phyloP scores from a whole-genome alignment of 1,284 basidiomycete genomes.

The Ustilago nuda region DNA sequence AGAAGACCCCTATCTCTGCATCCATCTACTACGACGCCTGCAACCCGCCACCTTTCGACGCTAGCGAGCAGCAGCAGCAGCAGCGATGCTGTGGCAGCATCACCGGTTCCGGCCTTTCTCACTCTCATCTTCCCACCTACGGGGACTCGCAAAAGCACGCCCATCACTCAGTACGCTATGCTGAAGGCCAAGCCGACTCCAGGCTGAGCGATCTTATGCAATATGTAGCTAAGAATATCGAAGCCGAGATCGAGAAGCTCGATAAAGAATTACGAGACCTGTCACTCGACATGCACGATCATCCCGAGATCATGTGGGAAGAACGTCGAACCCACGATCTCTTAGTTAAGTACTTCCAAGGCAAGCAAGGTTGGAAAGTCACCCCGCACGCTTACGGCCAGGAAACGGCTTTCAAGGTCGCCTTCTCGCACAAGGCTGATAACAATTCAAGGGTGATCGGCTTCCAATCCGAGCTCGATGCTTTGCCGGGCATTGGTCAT shows the following conservation, averaged over 20 bases:
- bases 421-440: slow-evolving; percentile 71
- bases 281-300: slow-evolving; percentile 66
- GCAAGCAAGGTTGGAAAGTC: slow-evolving; percentile 60
- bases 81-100: slow-evolving; percentile 41
- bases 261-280: slow-evolving; percentile 65
- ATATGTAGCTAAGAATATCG: slow-evolving; percentile 50
- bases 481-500: slow-evolving; percentile 71
- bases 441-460: slow-evolving; percentile 57
- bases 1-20: slow-evolving; percentile 34
- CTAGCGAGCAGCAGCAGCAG: slow-evolving; percentile 13
- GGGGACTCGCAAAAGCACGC: slow-evolving; percentile 26
- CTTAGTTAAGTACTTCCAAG: slow-evolving; percentile 52
- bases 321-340: slow-evolving; percentile 61
- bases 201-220: slow-evolving; percentile 28
- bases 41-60: slow-evolving; percentile 38
- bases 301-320: slow-evolving; percentile 67
- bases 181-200: slow-evolving; percentile 8
- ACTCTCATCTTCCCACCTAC: slow-evolving; percentile 40
- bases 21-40: slow-evolving; percentile 49
- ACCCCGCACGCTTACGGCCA: slow-evolving; percentile 63
- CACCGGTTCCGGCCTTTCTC: slow-evolving; percentile 6
- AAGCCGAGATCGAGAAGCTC: slow-evolving; percentile 49
- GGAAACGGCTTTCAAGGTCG: slow-evolving; percentile 80
- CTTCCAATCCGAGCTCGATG: slow-evolving; percentile 78
- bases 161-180: slow-evolving; percentile 19